Evolutionary conservation across 2,329 filamentous ascomycete species (phyloP).

Genomic region (Fusarium sp.): DNA sequence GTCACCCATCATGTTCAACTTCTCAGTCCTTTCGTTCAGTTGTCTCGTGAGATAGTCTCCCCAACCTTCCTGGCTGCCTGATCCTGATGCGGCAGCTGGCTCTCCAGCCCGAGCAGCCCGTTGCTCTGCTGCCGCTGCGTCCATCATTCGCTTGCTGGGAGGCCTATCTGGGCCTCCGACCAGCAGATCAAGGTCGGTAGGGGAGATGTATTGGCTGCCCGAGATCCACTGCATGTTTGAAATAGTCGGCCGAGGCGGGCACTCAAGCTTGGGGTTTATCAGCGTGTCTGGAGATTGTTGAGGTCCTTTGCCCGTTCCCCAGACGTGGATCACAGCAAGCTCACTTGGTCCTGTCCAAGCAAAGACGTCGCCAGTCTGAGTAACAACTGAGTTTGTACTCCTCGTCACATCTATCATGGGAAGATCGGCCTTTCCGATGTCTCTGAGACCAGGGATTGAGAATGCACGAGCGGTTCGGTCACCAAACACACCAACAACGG

Average conservation of each 20-base stretch:
- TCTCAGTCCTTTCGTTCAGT: slow-evolving; percentile 90
- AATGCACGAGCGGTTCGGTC: slow-evolving; percentile 83
- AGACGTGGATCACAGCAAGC: slow-evolving; percentile 82
- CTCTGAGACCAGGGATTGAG: slow-evolving; percentile 87
- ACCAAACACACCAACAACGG: slow-evolving; percentile 84
- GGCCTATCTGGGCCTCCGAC: slow-evolving; percentile 91
- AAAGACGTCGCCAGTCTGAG: slow-evolving; percentile 81
- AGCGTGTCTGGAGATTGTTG: slow-evolving; percentile 75
- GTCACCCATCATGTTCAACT: slow-evolving; percentile 82
- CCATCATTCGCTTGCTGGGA: slow-evolving; percentile 86
- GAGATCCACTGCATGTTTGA: slow-evolving; percentile 97
- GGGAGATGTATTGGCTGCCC: slow-evolving; percentile 90
- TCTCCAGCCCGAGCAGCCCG: slow-evolving; percentile 59
- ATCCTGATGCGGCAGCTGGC: slow-evolving; percentile 43
- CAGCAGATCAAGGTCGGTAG: slow-evolving; percentile 86
- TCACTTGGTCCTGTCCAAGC: slow-evolving; percentile 92
- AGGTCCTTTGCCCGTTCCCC: slow-evolving; percentile 76
- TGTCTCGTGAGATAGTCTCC: slow-evolving; percentile 86
- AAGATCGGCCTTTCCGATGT: slow-evolving; percentile 76
- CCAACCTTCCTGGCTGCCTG: slow-evolving; percentile 67
- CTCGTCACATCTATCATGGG: slow-evolving; percentile 77
- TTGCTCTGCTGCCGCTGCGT: slow-evolving; percentile 79
- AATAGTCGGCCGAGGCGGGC: slow-evolving; percentile 88
- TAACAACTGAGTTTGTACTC: slow-evolving; percentile 75
- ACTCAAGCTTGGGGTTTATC: slow-evolving; percentile 76